Evolutionary conservation across 2,329 filamentous ascomycete species (phyloP), one percentile per base, ranked within the genome.

Genomic region (Ophiognomonia clavigignenti-juglandacearum): DNA sequence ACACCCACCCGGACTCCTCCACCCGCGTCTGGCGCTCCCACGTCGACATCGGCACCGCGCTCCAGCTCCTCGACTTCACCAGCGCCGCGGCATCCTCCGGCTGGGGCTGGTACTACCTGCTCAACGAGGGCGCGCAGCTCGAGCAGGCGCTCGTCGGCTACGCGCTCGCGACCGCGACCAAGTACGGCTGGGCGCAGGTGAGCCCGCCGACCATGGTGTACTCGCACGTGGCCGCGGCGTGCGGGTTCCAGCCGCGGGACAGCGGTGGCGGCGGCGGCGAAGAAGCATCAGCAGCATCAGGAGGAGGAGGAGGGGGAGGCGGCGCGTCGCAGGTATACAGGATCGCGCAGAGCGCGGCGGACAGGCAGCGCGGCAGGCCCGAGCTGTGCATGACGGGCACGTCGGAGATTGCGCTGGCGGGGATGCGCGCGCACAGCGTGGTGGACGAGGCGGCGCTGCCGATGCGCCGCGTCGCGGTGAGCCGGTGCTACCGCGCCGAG

Each of bases 91-190:
- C 79, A n/a, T 84, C 88, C 2, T 88, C 85, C 4, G 93, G 93
- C 31, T 98, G 92, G 92, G 93, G 93, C 1, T 98, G 90, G 88
- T 98, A 98, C 70, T 97, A 90, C 67, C 80, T 98, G 10, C 74
- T 88, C n/a, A 88, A 92, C 61, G 91, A 95, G 60, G 93, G 83
- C 8, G 91, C 91, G 0, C 80, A 93, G 64, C 78, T 98, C n/a
- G 93, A 98, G 68, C 92, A 97, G 62, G 93, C 93, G 0, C 77
- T 98, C 3, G 72, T 97, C 11, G 85, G 92, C 63, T 96, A 95
- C 64, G 85, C 93, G 0, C 75, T 97, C 3, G 74, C 77, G 9
- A 79, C 87, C 2, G 87, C 88, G 8, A 80, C 83, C 47, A 77
- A 75, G 18, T 19, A 42, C 40, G 88, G 88, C 42, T 98, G 90